phyloP scores from a whole-genome alignment of 768 basidiomycete species.

The Cytidiella melzeri region DNA sequence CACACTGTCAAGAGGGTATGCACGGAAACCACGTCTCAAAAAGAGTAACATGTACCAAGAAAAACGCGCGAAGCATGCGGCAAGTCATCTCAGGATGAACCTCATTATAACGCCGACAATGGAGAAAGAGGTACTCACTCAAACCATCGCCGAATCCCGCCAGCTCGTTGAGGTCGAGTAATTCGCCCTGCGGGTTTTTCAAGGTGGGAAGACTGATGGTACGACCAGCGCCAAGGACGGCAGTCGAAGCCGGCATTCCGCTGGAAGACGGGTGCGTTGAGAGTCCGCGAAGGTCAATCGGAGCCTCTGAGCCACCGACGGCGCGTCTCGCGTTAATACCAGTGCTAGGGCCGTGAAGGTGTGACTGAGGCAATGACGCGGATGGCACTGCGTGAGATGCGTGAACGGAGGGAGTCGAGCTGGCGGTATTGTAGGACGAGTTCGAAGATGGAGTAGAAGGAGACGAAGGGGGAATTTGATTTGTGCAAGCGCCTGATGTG shows the following conservation, averaged over 20 bases:
- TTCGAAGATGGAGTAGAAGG: background rate
- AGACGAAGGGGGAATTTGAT: background rate
- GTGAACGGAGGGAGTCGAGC: background rate
- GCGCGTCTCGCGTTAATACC: background rate
- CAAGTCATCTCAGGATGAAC: no score
- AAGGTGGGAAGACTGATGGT: background rate
- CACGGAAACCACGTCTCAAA: no score
- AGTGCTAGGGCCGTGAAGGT: background rate
- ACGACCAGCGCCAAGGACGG: background rate
- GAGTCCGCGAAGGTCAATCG: slow-evolving; percentile 3
- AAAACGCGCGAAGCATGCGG: no score
- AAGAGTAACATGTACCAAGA: no score
- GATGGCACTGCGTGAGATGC: slow-evolving; percentile 5
- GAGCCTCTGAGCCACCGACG: slow-evolving; percentile 1
- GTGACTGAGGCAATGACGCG: slow-evolving; percentile 11
- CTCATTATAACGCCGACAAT: no score
- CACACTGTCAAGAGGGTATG: no score
- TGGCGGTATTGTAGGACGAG: background rate
- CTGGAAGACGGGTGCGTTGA: background rate
- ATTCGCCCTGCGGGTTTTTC: background rate
- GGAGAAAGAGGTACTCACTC: background rate
- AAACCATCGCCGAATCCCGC: background rate
- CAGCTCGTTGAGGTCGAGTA: background rate
- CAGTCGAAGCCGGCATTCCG: background rate
- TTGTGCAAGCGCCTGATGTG: slow-evolving; percentile 2